phyloP scores from a whole-genome alignment of 306 rosid genomes.

The Cicer yamashitae region DNA sequence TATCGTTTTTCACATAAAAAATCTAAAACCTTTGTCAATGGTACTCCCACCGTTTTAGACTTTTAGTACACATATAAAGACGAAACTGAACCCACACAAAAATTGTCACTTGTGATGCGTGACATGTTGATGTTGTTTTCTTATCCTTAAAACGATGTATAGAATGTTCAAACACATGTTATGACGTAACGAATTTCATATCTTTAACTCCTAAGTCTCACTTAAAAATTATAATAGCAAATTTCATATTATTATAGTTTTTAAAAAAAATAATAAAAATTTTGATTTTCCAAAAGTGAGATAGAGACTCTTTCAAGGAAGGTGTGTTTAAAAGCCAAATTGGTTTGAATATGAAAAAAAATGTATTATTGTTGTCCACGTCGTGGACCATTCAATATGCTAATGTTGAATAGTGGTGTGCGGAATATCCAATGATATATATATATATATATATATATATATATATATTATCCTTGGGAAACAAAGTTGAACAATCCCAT shows the following conservation, averaged over 20 bases:
- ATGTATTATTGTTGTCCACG: background rate
- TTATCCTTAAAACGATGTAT: background rate
- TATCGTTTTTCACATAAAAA: too few relatives aligned
- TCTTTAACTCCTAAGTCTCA: conserved; percentile 12
- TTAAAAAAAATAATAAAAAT: background rate
- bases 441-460: background rate
- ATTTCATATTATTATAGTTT: background rate
- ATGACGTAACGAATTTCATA: background rate
- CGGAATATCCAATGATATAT: conserved; percentile 31
- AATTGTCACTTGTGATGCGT: conserved; percentile 6
- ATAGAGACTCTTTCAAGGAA: conserved; percentile 42
- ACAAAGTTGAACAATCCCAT: conserved; percentile 9
- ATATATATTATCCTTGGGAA: conserved; percentile 36
- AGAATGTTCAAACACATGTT: conserved; percentile 31
- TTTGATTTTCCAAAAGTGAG: conserved; percentile 6
- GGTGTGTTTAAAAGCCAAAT: background rate
- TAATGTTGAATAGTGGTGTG: conserved; percentile 14
- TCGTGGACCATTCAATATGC: conserved; percentile 43
- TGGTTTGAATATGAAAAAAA: conserved; percentile 29
- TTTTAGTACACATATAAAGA: conserved; percentile 15
- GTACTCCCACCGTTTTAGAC: conserved; percentile 27
- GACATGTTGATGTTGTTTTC: background rate
- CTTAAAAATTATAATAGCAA: background rate
- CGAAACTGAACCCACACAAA: background rate
- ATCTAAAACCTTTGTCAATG: too few relatives aligned